phyloP scores from a whole-genome alignment of 768 basidiomycete genomes.

The Rickenella mellea region DNA sequence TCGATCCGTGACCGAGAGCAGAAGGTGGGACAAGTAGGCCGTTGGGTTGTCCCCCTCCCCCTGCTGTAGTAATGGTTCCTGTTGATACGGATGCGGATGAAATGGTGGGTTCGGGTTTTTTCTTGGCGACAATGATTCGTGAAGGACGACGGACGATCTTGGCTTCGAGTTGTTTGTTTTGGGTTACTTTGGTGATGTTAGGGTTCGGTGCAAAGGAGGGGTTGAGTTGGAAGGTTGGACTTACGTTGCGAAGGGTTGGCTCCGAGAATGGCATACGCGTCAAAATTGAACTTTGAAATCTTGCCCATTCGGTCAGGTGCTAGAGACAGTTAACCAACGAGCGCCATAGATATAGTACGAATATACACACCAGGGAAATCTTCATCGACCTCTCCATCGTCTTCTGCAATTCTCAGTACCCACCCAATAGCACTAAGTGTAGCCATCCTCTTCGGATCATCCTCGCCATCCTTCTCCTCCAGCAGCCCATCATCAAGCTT shows the following conservation, averaged over 20 bases:
- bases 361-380: slow-evolving; percentile 84
- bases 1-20: slow-evolving; percentile 9
- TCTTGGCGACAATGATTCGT: slow-evolving; percentile 50
- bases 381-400: slow-evolving; percentile 97
- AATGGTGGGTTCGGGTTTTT: slow-evolving; percentile 43
- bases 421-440: slow-evolving; percentile 75
- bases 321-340: slow-evolving; percentile 21
- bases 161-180: slow-evolving; percentile 71
- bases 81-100: slow-evolving; percentile 15
- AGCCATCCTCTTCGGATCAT: slow-evolving; percentile 49
- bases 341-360: not conserved
- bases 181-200: slow-evolving; percentile 35
- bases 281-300: slow-evolving; percentile 81
- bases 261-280: slow-evolving; percentile 82
- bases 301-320: slow-evolving; percentile 85
- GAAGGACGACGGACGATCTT: slow-evolving; percentile 82
- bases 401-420: slow-evolving; percentile 89
- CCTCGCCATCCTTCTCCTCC: slow-evolving; percentile 51
- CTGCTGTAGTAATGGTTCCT: slow-evolving; percentile 32
- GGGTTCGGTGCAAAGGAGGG: slow-evolving; percentile 1
- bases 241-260: slow-evolving; percentile 63
- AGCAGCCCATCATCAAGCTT: too few relatives aligned
- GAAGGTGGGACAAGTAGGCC: too few relatives aligned
- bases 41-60: too few relatives aligned
- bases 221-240: slow-evolving; percentile 10